Percentiles rank a stretch among this genome's conserved stretches.
Evolutionary conservation across 805 yeast species (phyloP).

Genomic region (Cyberlindnera xishuangbannaensis): DNA sequence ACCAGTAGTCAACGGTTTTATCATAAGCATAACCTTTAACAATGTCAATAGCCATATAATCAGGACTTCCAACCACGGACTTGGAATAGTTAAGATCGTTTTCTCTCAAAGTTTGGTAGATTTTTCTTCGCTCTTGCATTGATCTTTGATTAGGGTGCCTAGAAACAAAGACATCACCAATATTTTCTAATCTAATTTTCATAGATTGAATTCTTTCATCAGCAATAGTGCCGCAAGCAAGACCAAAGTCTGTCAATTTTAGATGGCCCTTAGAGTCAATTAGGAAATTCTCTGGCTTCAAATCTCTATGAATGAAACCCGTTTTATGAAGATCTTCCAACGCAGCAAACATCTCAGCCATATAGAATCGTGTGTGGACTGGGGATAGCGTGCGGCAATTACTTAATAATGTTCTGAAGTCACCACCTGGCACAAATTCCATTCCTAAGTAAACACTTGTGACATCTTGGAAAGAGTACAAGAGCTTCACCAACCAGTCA

Average conservation of each 20-base stretch:
- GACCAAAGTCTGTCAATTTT: conserved; percentile 91
- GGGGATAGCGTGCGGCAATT: conserved; percentile 91
- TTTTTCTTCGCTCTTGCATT: conserved; percentile 78
- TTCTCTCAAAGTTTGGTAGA: conserved; percentile 74
- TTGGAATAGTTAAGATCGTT: conserved; percentile 81
- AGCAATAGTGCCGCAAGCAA: conserved; percentile 94
- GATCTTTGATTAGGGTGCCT: conserved; percentile 55
- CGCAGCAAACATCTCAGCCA: conserved; percentile 94
- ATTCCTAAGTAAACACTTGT: conserved; percentile 90
- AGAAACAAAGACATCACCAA: conserved; percentile 63
- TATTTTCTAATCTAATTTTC: conserved; percentile 63
- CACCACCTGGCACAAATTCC: conserved; percentile 99
- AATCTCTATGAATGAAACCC: conserved; percentile 94
- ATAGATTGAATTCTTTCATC: conserved; percentile 90
- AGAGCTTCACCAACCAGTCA: conserved; percentile 91
- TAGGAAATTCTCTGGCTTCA: conserved; percentile 90
- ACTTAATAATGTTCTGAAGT: conserved; percentile 87
- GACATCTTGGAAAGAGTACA: conserved; percentile 92
- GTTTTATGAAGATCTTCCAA: conserved; percentile 90
- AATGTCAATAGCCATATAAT: conserved; percentile 97
- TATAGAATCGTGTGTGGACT: conserved; percentile 91
- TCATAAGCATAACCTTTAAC: conserved; percentile 83
- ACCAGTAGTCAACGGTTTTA: conserved; percentile 98
- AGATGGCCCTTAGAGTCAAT: conserved; percentile 90
- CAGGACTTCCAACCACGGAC: conserved; percentile 97